phyloP scores from a whole-genome alignment of 306 rosid species.

The Arachis hypogaea region DNA sequence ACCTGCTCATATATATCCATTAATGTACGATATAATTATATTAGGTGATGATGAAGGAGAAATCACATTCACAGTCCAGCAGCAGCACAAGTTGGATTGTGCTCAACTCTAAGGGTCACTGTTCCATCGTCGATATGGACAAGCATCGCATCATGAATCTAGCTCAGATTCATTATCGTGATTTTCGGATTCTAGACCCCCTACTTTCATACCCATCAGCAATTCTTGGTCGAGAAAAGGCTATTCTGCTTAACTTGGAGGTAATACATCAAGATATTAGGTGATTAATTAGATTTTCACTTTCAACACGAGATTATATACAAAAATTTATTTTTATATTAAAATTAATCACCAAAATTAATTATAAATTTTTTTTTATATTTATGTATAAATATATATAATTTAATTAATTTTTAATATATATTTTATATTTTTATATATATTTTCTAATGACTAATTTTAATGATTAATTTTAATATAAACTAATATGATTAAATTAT shows the following conservation, averaged over 20 bases:
- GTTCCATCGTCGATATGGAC: background rate
- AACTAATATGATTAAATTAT: no score
- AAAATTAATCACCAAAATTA: no score
- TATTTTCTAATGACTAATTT: no score
- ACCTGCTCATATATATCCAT: no score
- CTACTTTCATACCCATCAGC: background rate
- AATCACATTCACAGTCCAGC: background rate
- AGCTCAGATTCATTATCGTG: background rate
- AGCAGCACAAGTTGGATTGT: constrained; percentile 33
- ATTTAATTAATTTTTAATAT: no score
- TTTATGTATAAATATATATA: no score
- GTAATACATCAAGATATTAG: background rate
- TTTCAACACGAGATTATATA: background rate
- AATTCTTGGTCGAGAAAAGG: background rate
- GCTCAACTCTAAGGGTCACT: background rate
- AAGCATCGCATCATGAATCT: background rate
- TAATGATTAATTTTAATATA: no score
- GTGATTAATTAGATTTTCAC: no score
- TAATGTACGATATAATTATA: no score
- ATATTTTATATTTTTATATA: no score
- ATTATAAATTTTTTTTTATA: no score
- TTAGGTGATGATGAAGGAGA: background rate
- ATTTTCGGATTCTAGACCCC: constrained; percentile 10
- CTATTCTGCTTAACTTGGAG: constrained; percentile 15
- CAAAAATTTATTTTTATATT: no score